Percentiles rank a stretch among this genome's conserved stretches.
Conservation (phyloP, 495 filamentous ascomycete genomes). For the Terfezia boudieri region DNA sequence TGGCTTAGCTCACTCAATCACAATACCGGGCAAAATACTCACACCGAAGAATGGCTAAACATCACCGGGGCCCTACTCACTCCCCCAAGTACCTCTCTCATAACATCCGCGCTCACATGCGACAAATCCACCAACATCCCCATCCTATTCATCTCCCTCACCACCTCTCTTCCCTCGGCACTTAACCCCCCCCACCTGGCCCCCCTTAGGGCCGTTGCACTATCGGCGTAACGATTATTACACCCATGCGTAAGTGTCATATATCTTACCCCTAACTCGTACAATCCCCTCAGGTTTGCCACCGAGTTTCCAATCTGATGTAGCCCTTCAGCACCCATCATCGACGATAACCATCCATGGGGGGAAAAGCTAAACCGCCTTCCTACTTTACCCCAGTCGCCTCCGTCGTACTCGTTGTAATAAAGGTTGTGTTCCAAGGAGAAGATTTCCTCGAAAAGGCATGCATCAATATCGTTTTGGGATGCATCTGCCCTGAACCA, state of each 20-base stretch:
- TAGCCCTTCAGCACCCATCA: constrained; percentile 71
- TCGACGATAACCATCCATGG: constrained; percentile 26
- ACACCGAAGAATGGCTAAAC: constrained; percentile 45
- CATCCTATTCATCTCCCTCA: constrained; percentile 58
- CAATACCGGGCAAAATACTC: background rate
- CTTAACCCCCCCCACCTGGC: constrained; percentile 44
- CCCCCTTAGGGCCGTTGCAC: constrained; percentile 33
- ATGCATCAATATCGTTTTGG: background rate
- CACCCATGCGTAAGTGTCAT: constrained; percentile 86
- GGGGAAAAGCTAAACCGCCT: background rate
- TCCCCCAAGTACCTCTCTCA: constrained; percentile 36
- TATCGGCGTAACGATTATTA: constrained; percentile 74
- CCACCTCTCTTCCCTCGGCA: constrained; percentile 37
- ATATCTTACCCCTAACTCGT: constrained; percentile 69
- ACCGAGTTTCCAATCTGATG: constrained; percentile 85
- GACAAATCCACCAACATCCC: constrained; percentile 60
- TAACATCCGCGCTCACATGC: constrained; percentile 45
- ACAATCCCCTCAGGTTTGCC: constrained; percentile 49
- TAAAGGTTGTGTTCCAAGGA: background rate
- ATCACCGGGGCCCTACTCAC: constrained; percentile 45
- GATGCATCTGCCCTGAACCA: background rate
- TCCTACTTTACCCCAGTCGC: background rate
- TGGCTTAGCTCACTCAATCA: background rate
- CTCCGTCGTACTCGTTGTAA: background rate
- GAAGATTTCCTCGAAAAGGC: background rate